Percentiles rank a stretch among this genome's conserved stretches.
These are phyloP conservation scores for Diversispora eburnea DNA, from an alignment of 192 early-diverging fungal genomes.

Conservation along the genomic window DNA sequence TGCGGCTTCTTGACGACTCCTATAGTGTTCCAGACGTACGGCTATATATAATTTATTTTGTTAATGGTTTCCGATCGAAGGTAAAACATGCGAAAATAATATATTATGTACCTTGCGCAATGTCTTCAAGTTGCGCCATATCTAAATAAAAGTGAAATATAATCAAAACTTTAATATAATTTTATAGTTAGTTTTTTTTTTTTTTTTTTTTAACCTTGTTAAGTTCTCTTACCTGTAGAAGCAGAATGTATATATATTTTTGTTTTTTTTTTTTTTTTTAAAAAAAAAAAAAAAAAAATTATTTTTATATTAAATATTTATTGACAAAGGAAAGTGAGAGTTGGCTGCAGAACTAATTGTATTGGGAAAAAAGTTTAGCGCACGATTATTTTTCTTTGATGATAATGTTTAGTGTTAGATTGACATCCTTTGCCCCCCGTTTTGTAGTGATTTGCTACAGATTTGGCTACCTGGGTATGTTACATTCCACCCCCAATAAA, in stretches of 20 bases:
- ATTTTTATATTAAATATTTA: not conserved
- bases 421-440: no score
- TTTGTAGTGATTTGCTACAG: no score
- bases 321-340: slow-evolving; percentile 4
- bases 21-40: slow-evolving; percentile 42
- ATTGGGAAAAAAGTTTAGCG: not conserved
- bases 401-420: no score
- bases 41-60: slow-evolving; percentile 14
- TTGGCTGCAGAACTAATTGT: not conserved
- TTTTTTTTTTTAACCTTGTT: not conserved
- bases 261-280: slow-evolving; percentile 10
- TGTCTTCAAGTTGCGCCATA: slow-evolving; percentile 24
- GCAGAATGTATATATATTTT: slow-evolving; percentile 5
- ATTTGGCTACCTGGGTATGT: no score
- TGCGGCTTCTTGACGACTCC: slow-evolving; percentile 48
- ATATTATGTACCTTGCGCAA: slow-evolving; percentile 17
- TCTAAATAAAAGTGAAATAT: not conserved
- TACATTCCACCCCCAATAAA: no score
- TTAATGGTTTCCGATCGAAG: not conserved
- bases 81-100: not conserved
- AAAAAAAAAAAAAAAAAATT: slow-evolving; percentile 7
- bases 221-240: not conserved
- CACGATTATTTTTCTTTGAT: no score
- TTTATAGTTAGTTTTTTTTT: not conserved
- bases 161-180: not conserved